Base-by-base conservation (phyloP, 768 basidiomycete genomes). In the Termitomyces sp. region DNA sequence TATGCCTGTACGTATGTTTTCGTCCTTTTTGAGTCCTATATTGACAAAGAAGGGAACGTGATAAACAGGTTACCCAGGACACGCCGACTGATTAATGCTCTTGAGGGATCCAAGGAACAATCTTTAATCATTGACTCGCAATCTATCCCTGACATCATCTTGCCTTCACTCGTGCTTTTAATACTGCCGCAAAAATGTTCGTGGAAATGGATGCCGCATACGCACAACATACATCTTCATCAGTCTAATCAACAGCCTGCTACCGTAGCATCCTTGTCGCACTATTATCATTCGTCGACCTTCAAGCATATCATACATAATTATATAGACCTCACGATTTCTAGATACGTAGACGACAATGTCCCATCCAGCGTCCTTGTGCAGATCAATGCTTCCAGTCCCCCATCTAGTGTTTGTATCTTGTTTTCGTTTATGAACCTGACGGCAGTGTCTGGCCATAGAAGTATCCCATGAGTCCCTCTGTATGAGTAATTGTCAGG, bases 391-490 rank as follows among this genome's bases (percentile, higher is more conserved):
- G 17, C 15, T 49, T 38, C 14, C 32, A 22, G 30, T 46, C 14
- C 9, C 17, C 40, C n/a, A 24, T 38, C 11, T 11, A 7, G 17
- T 6, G 10, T 24, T 37, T 49, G 17, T 38, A 38, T n/a, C 3
- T 10, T 15, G 2, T 11, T 22, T 6, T 21, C 21, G 8, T 3
- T 22, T 26, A n/a, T 28, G 49, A 14, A 28, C 70, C 70, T 17
- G 64, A 65, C 12, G 80, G 80, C 26, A 82, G 58, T 0, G 57
- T 68, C 58, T 90, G 88, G 2, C 75, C 71, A 67, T 92, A 92
- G 64, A 91, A 92, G 68, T 88, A 75, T 11, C 77, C 72, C 81
- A 92, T 84, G 19, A 92, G 77, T 0, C 65, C 78, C 59, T 86
- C 79, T 3, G 81, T 68, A 59, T 91, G 83, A 0, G 88, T 83